These are phyloP conservation scores for Camelina laxa DNA, from an alignment of 345 rosid genomes.

Conservation along the genomic window DNA sequence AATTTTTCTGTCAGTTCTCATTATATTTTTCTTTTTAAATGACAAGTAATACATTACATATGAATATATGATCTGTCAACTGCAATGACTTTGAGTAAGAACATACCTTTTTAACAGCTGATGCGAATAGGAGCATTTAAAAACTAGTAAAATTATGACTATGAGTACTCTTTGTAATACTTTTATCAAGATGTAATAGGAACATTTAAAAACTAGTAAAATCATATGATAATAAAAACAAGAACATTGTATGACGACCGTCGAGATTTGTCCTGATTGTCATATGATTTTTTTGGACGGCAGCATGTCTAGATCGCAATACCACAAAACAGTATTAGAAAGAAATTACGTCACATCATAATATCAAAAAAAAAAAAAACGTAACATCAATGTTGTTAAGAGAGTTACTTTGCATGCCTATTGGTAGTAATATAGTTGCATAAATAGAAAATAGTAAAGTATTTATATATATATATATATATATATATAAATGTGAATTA, in stretches of 20 bases:
- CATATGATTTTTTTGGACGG: constrained; percentile 16
- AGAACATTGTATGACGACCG: constrained; percentile 23
- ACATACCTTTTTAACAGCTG: neutral
- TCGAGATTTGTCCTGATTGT: constrained; percentile 20
- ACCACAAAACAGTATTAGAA: neutral
- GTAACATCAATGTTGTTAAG: constrained; percentile 8
- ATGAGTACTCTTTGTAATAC: constrained; percentile 1
- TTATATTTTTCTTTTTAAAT: too few species aligned
- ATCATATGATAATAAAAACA: constrained; percentile 1
- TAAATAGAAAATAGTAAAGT: neutral
- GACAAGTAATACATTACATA: neutral
- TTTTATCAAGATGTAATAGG: neutral
- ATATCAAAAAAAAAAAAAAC: neutral
- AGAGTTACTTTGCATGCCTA: neutral
- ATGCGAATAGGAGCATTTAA: neutral
- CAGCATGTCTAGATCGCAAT: neutral
- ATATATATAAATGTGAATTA: too few species aligned
- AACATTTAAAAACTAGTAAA: too few species aligned
- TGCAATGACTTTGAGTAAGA: neutral
- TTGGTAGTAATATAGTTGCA: neutral
- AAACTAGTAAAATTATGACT: neutral
- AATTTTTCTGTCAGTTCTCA: neutral
- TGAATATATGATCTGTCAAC: neutral
- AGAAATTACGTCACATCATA: neutral
- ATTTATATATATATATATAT: too few species aligned